A percentile compares a stretch with the other conserved stretches of the same genome.
Conservation (phyloP, 495 filamentous ascomycete species). For the Penicillium herquei region DNA sequence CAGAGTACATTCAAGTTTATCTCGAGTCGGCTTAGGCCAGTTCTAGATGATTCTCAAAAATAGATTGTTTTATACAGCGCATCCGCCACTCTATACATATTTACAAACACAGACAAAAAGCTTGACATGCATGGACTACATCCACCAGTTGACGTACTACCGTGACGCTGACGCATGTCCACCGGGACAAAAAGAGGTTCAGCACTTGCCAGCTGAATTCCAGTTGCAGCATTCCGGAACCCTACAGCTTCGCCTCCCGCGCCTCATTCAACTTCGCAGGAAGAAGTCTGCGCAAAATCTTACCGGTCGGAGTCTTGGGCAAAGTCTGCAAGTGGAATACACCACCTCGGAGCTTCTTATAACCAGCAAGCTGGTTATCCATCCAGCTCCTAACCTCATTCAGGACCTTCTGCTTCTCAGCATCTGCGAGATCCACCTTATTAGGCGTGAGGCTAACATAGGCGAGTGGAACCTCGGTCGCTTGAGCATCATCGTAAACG, state of each 20-base stretch:
- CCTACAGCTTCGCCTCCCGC: constrained; percentile 9
- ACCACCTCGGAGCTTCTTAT: constrained; percentile 23
- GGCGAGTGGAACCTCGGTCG: constrained; percentile 72
- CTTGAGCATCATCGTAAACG: constrained; percentile 57
- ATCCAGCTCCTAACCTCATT: constrained; percentile 21
- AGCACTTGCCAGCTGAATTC: no score
- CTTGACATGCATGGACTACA: no score
- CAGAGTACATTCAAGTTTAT: no score
- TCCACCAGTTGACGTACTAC: no score
- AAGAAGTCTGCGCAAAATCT: constrained; percentile 19
- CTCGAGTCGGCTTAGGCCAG: no score
- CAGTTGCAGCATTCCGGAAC: not conserved
- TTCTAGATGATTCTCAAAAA: no score
- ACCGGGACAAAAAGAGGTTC: no score
- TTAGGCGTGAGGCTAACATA: constrained; percentile 53
- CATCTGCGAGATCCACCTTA: constrained; percentile 30
- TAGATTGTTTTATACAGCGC: no score
- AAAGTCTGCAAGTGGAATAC: constrained; percentile 17
- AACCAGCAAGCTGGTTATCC: constrained; percentile 14
- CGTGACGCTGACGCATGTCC: no score
- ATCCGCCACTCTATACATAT: no score
- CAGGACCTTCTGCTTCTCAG: constrained; percentile 32
- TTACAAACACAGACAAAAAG: no score
- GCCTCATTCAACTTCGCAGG: constrained; percentile 13
- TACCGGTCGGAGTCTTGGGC: constrained; percentile 23